Percentiles rank a stretch among this genome's conserved stretches.
Evolutionary conservation across 371 early-diverging fungal species (phyloP).

Genomic region (Zychaea mexicana): DNA sequence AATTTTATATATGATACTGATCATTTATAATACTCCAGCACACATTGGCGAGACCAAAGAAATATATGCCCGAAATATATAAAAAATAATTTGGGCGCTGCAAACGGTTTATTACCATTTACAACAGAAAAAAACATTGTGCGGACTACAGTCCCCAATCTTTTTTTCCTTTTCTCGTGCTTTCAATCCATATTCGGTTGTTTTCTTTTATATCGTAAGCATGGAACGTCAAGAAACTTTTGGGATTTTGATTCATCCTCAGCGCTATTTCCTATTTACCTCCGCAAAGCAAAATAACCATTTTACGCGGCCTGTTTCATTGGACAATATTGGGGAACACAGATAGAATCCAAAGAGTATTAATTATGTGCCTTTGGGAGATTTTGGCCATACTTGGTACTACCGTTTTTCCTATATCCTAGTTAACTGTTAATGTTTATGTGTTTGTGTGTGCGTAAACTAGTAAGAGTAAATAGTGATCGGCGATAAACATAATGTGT

Average conservation of each 20-base stretch:
- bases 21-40: background rate
- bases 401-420: background rate
- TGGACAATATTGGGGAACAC: background rate
- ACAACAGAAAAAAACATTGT: background rate
- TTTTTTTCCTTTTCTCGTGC: conserved; percentile 6
- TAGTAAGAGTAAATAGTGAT: no score
- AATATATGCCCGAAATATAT: background rate
- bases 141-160: background rate
- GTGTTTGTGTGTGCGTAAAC: no score
- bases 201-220: background rate
- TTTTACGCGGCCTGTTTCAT: background rate
- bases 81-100: background rate
- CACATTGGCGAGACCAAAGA: no score
- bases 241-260: background rate
- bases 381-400: background rate
- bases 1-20: background rate
- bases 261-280: background rate
- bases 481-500: no score
- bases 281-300: background rate
- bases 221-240: conserved; percentile 11
- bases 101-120: background rate
- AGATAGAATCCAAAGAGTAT: conserved; percentile 1
- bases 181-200: conserved; percentile 2
- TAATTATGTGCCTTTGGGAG: background rate
- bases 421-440: no score